Conservation (phyloP, 2,329 filamentous ascomycete species). For the Fragosphaeria purpurea region DNA sequence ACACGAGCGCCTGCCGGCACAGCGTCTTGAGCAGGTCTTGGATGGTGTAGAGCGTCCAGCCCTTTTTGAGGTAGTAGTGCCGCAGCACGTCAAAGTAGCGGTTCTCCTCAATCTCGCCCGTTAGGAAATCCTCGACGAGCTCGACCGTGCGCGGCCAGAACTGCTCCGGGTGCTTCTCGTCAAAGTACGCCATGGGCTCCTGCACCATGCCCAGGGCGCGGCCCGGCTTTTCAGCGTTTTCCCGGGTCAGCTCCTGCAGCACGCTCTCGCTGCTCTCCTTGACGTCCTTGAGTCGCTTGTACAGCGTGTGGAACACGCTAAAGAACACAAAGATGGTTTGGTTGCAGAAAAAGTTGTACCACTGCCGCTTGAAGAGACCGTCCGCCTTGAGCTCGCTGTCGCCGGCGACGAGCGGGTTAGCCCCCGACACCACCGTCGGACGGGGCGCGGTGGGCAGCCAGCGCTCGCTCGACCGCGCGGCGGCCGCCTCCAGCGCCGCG, state of each 20-base stretch:
- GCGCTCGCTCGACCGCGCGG: conserved; percentile 55
- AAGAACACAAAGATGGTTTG: conserved; percentile 91
- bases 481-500: conserved; percentile 33
- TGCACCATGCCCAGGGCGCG: conserved; percentile 75
- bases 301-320: conserved; percentile 84
- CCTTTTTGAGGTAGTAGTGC: conserved; percentile 80
- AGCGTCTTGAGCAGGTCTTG: conserved; percentile 79
- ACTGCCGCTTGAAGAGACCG: conserved; percentile 68
- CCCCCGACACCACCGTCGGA: conserved; percentile 36
- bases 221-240: conserved; percentile 68
- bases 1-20: conserved; percentile 69
- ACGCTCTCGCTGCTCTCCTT: conserved; percentile 72
- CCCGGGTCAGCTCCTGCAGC: conserved; percentile 60
- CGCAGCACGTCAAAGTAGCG: conserved; percentile 85
- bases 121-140: conserved; percentile 78
- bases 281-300: conserved; percentile 70
- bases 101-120: conserved; percentile 68
- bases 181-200: conserved; percentile 71
- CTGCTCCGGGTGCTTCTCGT: conserved; percentile 49
- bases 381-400: conserved; percentile 62
- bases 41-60: conserved; percentile 89
- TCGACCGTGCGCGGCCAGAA: conserved; percentile 81
- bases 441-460: conserved; percentile 54
- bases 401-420: conserved; percentile 17
- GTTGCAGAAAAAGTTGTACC: conserved; percentile 87